Evolutionary conservation across 192 early-diverging fungal genomes (phyloP).

Genomic region (Anaeromyces robustus): DNA sequence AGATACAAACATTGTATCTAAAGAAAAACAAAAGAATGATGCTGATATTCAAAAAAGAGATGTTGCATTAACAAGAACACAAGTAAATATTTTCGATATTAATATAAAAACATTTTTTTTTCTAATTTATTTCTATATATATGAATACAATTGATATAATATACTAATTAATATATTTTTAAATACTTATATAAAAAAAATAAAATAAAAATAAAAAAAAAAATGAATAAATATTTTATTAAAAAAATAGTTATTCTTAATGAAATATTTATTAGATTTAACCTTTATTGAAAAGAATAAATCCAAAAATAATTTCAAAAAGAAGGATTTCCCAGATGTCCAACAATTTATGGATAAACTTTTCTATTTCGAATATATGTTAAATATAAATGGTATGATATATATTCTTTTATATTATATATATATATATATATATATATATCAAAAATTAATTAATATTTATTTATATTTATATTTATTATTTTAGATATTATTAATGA

Average conservation of each 20-base stretch:
- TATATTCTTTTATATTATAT: not conserved
- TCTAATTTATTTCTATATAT: too few relatives aligned
- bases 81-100: not conserved
- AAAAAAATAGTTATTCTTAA: not conserved
- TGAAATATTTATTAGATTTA: constrained; percentile 10
- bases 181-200: too few relatives aligned
- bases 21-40: not conserved
- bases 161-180: too few relatives aligned
- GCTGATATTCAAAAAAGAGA: not conserved
- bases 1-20: not conserved
- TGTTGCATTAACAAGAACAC: not conserved
- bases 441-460: not conserved
- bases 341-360: constrained; percentile 11
- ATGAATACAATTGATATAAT: too few relatives aligned
- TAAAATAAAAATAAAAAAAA: too few relatives aligned
- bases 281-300: constrained; percentile 22
- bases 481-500: not conserved
- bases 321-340: constrained; percentile 22
- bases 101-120: too few relatives aligned
- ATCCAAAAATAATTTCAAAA: constrained; percentile 31
- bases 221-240: too few relatives aligned
- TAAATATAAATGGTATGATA: constrained; percentile 15
- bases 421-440: not conserved
- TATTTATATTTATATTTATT: too few relatives aligned
- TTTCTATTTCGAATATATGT: constrained; percentile 13